A percentile compares a stretch with the other conserved stretches of the same genome.
Evolutionary conservation across 1,139 yeast genomes (phyloP).

Genomic region (Wickerhamomyces sp.): DNA sequence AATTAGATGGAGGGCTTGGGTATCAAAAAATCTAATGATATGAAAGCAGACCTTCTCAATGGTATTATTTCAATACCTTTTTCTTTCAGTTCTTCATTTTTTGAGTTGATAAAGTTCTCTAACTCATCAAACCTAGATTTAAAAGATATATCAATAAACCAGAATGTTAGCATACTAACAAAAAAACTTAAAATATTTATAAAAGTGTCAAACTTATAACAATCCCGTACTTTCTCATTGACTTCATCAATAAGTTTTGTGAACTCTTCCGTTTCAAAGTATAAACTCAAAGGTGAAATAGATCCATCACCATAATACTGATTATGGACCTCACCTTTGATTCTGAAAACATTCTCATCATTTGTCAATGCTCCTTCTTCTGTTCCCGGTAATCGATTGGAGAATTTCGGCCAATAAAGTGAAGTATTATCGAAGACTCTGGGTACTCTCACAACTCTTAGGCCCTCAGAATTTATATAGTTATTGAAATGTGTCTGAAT

Average conservation of each 20-base stretch:
- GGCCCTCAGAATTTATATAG: slow-evolving; percentile 31
- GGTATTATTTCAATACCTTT: slow-evolving; percentile 42
- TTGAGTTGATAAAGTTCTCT: slow-evolving; percentile 40
- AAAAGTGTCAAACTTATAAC: slow-evolving; percentile 36
- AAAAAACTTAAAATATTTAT: slow-evolving; percentile 37
- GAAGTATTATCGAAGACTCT: slow-evolving; percentile 36
- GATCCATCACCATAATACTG: slow-evolving; percentile 50
- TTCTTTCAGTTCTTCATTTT: slow-evolving; percentile 33
- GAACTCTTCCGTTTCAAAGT: slow-evolving; percentile 37
- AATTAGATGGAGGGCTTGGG: not conserved
- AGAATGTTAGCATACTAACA: slow-evolving; percentile 46
- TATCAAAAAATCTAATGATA: slow-evolving; percentile 42
- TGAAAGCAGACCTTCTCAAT: slow-evolving; percentile 53
- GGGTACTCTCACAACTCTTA: slow-evolving; percentile 65
- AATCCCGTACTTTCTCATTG: slow-evolving; percentile 40
- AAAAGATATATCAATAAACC: slow-evolving; percentile 29
- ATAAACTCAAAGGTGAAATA: slow-evolving; percentile 47
- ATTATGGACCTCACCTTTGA: slow-evolving; percentile 37
- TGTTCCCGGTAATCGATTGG: slow-evolving; percentile 52
- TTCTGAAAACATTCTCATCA: slow-evolving; percentile 24
- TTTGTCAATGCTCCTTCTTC: slow-evolving; percentile 57
- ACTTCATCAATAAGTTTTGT: slow-evolving; percentile 37
- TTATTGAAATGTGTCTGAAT: slow-evolving; percentile 68
- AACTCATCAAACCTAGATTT: slow-evolving; percentile 32
- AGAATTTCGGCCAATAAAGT: slow-evolving; percentile 51